A percentile compares a stretch with the other conserved stretches of the same genome.
These are phyloP conservation scores for Przewalskia tangutica DNA, from an alignment of 257 asterid species.

Conservation along the genomic window DNA sequence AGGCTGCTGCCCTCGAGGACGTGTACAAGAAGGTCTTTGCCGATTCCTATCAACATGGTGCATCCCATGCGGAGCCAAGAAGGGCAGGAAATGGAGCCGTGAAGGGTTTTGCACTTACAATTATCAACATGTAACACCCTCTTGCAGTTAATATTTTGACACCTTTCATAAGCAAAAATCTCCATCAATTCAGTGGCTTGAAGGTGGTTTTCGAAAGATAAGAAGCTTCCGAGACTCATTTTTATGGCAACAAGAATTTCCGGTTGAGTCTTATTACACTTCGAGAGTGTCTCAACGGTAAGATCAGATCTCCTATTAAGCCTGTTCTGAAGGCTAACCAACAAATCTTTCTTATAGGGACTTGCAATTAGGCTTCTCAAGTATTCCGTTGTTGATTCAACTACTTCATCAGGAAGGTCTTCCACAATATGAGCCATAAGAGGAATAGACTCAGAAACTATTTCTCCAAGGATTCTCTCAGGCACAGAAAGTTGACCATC, in stretches of 20 bases:
- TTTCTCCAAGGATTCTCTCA: conserved; percentile 62
- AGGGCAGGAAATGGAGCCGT: no score
- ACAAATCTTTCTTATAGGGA: conserved; percentile 38
- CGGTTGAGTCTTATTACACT: conserved; percentile 62
- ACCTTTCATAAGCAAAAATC: conserved; percentile 61
- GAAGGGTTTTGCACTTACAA: conserved; percentile 81
- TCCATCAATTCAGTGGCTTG: conserved; percentile 52
- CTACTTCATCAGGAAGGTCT: conserved; percentile 64
- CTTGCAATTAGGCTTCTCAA: conserved; percentile 37
- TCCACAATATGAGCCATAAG: conserved; percentile 57
- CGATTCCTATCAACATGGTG: no score
- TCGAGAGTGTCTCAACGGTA: conserved; percentile 54
- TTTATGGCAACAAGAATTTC: conserved; percentile 66
- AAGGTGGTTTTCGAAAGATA: conserved; percentile 31
- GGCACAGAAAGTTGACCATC: conserved; percentile 29
- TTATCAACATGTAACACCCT: conserved; percentile 73
- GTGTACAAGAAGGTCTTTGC: no score
- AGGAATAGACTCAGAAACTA: conserved; percentile 61
- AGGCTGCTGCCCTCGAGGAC: no score
- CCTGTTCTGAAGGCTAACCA: conserved; percentile 43
- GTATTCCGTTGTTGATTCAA: conserved; percentile 58
- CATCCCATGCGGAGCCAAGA: no score
- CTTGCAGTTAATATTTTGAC: conserved; percentile 66
- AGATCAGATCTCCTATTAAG: conserved; percentile 55
- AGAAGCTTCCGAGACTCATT: conserved; percentile 47